Conservation (phyloP, 805 yeast species). For the Cyberlindnera saturnus region DNA sequence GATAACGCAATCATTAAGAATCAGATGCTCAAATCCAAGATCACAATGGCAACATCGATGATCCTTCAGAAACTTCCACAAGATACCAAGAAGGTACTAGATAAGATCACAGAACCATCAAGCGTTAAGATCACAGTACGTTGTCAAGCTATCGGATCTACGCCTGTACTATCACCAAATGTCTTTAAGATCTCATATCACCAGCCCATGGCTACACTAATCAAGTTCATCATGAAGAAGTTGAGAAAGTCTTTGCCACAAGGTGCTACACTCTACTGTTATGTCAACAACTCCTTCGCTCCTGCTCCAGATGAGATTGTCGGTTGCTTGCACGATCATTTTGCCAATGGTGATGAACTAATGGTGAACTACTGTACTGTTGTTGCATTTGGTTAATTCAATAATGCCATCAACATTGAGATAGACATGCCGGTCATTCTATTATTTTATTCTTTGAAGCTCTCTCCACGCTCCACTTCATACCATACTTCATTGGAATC, state of each 20-base stretch:
- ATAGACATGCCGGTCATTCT: background rate
- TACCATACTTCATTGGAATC: constrained; percentile 27
- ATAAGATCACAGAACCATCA: constrained; percentile 8
- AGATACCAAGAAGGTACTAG: constrained; percentile 11
- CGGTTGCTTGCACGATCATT: constrained; percentile 31
- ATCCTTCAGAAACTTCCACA: constrained; percentile 17
- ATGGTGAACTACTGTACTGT: constrained; percentile 39
- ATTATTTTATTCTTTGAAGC: constrained; percentile 1
- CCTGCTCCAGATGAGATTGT: constrained; percentile 40
- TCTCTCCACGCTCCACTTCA: constrained; percentile 24
- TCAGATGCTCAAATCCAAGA: constrained; percentile 14
- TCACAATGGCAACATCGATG: constrained; percentile 20
- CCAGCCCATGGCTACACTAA: constrained; percentile 41
- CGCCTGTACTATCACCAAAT: constrained; percentile 42
- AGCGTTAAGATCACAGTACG: constrained; percentile 35
- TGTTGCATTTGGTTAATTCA: constrained; percentile 38
- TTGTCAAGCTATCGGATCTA: constrained; percentile 57
- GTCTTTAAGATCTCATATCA: constrained; percentile 42
- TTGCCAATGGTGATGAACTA: constrained; percentile 33
- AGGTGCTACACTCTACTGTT: constrained; percentile 29
- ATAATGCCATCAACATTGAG: background rate
- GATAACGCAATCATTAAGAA: constrained; percentile 12
- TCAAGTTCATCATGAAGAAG: constrained; percentile 38
- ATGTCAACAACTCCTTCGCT: constrained; percentile 39
- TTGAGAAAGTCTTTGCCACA: constrained; percentile 22